Base-by-base conservation (phyloP, 768 basidiomycete species). In the Russula dissimulans region DNA sequence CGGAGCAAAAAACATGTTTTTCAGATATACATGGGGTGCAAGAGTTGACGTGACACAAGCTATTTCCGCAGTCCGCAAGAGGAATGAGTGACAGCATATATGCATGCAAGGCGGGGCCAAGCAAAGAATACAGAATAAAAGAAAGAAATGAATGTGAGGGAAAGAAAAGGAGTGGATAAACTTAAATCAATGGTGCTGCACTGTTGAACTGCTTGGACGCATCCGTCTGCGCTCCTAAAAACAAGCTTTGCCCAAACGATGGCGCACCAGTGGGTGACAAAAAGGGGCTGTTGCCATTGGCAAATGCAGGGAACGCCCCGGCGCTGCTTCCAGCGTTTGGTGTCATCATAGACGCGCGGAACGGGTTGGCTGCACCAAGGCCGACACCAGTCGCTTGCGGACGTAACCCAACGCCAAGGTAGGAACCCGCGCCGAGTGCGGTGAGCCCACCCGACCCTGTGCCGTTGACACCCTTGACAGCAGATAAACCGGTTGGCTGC, bases 171-270 rank as follows among this genome's bases (percentile, higher is more conserved):
- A 18, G 4, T 5, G 26, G 11, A 12, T 47, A 65, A 45, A 39
- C 57, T 70, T 72, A 84, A 62, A 84, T 83, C 57, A 84, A 70
- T 26, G 81, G 81, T 9, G 76, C 71, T 10, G 73, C 73, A 22
- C 72, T 73, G 54, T 77, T 78, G 65, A 76, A 75, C 56, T 62
- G 66, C 45, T 59, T 68, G 50, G 71, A 69, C 39, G 61, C 42
- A 29, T 67, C 61, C 54, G 60, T 62, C 58, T 49, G 62, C 42
- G 22, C 50, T 51, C 43, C 64, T 34, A 65, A 58, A 38, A 65
- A 63, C 54, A 63, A 43, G 34, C 63, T 56, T 41, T 59, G 39
- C 5, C 65, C 68, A 49, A 69, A 70, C n/a, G 54, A 26, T 54
- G 60, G 39, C 51, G 64, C 53, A 36, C 62, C 62, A 15, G 66